Evolutionary conservation across 441 rosid genomes (phyloP).

Genomic region (Arabidopsis hybrid): DNA sequence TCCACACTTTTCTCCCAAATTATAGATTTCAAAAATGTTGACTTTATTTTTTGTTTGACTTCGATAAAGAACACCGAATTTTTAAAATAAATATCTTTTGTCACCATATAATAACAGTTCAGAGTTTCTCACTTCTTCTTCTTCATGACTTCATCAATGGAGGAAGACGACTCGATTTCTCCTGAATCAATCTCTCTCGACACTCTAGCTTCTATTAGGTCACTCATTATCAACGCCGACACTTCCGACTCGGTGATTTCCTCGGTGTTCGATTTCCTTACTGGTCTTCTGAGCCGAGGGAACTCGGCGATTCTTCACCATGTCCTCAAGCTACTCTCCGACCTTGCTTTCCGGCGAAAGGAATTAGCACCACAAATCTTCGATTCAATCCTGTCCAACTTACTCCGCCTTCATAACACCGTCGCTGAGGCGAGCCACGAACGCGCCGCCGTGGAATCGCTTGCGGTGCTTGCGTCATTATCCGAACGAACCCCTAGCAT

Average conservation of each 20-base stretch:
- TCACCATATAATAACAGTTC: slow-evolving; percentile 3
- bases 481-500: slow-evolving; percentile 41
- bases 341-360: slow-evolving; percentile 56
- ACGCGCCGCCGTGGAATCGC: slow-evolving; percentile 53
- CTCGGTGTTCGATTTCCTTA: slow-evolving; percentile 66
- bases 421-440: slow-evolving; percentile 40
- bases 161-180: slow-evolving; percentile 42
- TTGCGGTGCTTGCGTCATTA: slow-evolving; percentile 61
- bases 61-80: neutral
- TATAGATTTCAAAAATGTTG: slow-evolving; percentile 16
- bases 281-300: slow-evolving; percentile 51
- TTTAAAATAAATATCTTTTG: slow-evolving; percentile 16
- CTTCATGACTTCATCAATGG: slow-evolving; percentile 50
- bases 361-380: slow-evolving; percentile 51
- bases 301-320: slow-evolving; percentile 56
- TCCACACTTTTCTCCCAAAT: neutral
- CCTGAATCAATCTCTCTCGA: slow-evolving; percentile 49
- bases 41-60: slow-evolving; percentile 17
- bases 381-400: slow-evolving; percentile 50
- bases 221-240: slow-evolving; percentile 63
- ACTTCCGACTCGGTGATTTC: slow-evolving; percentile 61
- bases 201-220: slow-evolving; percentile 63
- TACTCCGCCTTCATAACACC: slow-evolving; percentile 41
- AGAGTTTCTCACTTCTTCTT: slow-evolving; percentile 10
- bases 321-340: slow-evolving; percentile 72